A percentile compares a stretch with the other conserved stretches of the same genome.
Evolutionary conservation across 2,329 filamentous ascomycete genomes (phyloP).

Genomic region (Truncatella angustata): DNA sequence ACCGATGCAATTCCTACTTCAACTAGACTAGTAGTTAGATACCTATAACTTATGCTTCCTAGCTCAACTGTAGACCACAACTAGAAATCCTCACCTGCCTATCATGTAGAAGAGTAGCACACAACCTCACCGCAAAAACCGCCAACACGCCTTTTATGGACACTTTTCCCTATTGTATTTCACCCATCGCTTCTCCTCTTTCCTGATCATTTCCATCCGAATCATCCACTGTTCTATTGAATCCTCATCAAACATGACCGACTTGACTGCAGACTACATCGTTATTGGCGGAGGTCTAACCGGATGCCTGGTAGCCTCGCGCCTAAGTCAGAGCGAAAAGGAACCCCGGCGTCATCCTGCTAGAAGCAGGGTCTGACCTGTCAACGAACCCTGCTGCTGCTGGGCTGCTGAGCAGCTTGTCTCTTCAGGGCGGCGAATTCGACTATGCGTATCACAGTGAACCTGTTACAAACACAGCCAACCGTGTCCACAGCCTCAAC

Average conservation of each 20-base stretch:
- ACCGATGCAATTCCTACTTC: too few relatives aligned
- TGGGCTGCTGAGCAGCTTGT: constrained; percentile 20
- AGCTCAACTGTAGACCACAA: too few relatives aligned
- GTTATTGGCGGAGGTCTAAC: constrained; percentile 25
- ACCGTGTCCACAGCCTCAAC: constrained; percentile 18
- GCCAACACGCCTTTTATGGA: too few relatives aligned
- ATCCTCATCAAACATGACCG: background rate
- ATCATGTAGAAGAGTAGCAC: too few relatives aligned
- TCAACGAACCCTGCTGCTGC: constrained; percentile 17
- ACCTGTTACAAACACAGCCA: constrained; percentile 14
- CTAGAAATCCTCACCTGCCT: too few relatives aligned
- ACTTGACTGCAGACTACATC: constrained; percentile 18
- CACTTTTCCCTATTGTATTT: too few relatives aligned
- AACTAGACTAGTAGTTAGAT: too few relatives aligned
- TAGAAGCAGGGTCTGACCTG: constrained; percentile 23
- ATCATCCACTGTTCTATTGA: background rate
- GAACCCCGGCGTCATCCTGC: constrained; percentile 18
- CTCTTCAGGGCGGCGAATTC: constrained; percentile 19
- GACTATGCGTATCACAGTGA: constrained; percentile 22
- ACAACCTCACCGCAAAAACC: too few relatives aligned
- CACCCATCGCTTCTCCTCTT: too few relatives aligned
- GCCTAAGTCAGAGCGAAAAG: constrained; percentile 18
- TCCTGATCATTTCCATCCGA: too few relatives aligned
- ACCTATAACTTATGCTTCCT: too few relatives aligned
- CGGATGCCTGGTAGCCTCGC: constrained; percentile 22